Conservation (phyloP, 257 asterid species). For the Schizonepeta tenuifolia region DNA sequence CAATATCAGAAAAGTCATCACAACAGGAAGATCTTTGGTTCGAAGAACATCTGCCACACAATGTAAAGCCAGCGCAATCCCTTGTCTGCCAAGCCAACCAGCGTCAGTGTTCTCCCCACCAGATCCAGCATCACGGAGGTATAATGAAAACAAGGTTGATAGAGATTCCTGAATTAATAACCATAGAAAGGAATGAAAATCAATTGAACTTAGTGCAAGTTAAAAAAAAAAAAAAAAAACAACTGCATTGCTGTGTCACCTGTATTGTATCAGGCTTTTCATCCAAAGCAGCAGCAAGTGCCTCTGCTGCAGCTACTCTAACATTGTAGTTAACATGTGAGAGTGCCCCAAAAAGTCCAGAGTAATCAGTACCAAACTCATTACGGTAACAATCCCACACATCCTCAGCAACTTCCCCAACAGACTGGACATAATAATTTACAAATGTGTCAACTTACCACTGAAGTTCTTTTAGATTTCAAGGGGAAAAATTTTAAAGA, state of each 20-base stretch:
- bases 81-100: constrained; percentile 98
- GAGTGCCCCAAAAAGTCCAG: constrained; percentile 82
- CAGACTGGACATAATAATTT: constrained; percentile 53
- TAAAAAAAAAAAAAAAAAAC: neutral
- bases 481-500: neutral
- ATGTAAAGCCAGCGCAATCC: constrained; percentile 83
- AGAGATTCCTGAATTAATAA: constrained; percentile 74
- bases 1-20: constrained; percentile 93
- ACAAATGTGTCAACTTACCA: constrained; percentile 2
- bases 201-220: constrained; percentile 26
- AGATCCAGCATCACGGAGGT: constrained; percentile 77
- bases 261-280: constrained; percentile 94
- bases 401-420: constrained; percentile 89
- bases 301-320: constrained; percentile 96
- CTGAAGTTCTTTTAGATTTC: constrained; percentile 13
- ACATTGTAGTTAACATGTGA: constrained; percentile 85
- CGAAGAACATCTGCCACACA: constrained; percentile 91
- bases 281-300: constrained; percentile 97
- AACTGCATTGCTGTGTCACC: constrained; percentile 45
- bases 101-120: constrained; percentile 60
- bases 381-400: constrained; percentile 91
- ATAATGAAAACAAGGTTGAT: constrained; percentile 80
- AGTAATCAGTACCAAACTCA: constrained; percentile 89
- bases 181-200: constrained; percentile 29
- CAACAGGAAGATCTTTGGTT: constrained; percentile 97